phyloP scores from a whole-genome alignment of 192 early-diverging fungal species.

The Umbelopsis ramanniana region DNA sequence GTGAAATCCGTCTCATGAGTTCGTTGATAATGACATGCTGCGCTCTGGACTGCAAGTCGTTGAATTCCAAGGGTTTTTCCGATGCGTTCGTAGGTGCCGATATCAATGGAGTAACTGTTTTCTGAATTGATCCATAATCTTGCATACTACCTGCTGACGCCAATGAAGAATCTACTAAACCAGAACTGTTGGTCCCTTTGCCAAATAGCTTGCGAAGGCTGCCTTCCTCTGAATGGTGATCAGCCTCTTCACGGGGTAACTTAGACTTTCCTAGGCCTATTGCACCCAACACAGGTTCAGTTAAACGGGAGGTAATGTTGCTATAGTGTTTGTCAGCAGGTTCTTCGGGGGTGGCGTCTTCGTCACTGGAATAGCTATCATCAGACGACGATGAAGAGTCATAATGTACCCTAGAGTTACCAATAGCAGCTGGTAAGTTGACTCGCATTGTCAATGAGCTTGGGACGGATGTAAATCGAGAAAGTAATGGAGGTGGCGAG shows the following conservation, averaged over 20 bases:
- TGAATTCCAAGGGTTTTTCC: slow-evolving; percentile 49
- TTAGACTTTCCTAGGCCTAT: background rate
- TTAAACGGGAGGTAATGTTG: background rate
- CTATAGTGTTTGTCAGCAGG: background rate
- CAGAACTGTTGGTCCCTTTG: background rate
- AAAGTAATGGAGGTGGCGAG: background rate
- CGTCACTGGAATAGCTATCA: slow-evolving; percentile 2
- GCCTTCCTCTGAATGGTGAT: background rate
- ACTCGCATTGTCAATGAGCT: slow-evolving; percentile 2
- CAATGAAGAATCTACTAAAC: background rate
- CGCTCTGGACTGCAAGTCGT: slow-evolving; percentile 50
- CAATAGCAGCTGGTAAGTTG: background rate
- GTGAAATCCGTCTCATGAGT: slow-evolving; percentile 58
- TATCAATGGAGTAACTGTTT: background rate
- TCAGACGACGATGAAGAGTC: slow-evolving; percentile 10
- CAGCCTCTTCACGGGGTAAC: background rate
- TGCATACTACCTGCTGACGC: background rate
- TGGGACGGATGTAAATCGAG: slow-evolving; percentile 6
- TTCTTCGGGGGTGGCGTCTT: background rate
- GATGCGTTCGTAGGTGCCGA: background rate
- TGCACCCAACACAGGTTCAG: background rate
- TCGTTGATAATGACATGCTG: slow-evolving; percentile 68
- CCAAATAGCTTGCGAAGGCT: background rate
- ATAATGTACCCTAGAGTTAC: background rate
- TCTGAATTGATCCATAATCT: slow-evolving; percentile 1